phyloP scores from a whole-genome alignment of 192 early-diverging fungal species.

The Ambispora gerdemannii region DNA sequence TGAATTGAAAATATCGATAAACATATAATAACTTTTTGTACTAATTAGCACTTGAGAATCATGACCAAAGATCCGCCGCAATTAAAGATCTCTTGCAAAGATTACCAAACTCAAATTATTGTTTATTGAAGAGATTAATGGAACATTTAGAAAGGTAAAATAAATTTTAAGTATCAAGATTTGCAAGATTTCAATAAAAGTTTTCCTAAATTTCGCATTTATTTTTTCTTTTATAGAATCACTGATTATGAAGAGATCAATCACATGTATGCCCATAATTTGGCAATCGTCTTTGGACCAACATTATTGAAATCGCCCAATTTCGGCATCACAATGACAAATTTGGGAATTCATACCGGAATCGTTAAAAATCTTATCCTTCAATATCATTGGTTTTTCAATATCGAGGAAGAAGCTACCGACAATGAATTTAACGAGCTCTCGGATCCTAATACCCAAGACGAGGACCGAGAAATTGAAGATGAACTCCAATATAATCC shows the following conservation, averaged over 20 bases:
- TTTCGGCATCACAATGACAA: constrained; percentile 66
- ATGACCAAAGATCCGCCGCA: constrained; percentile 68
- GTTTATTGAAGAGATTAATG: constrained; percentile 62
- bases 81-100: constrained; percentile 67
- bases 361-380: constrained; percentile 71
- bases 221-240: constrained; percentile 37
- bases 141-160: constrained; percentile 65
- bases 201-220: not conserved
- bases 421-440: too few species aligned
- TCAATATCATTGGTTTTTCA: constrained; percentile 75
- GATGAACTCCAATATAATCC: too few species aligned
- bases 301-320: constrained; percentile 70
- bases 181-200: not conserved
- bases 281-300: constrained; percentile 96
- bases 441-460: too few species aligned
- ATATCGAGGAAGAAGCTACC: constrained; percentile 47
- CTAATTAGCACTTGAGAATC: constrained; percentile 53
- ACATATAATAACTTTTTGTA: not conserved
- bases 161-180: not conserved
- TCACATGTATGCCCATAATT: constrained; percentile 86
- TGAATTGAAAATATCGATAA: too few species aligned
- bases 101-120: constrained; percentile 60
- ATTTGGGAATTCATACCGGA: constrained; percentile 68
- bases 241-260: constrained; percentile 77
- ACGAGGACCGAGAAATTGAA: constrained; percentile 33